Evolutionary conservation across 2,329 filamentous ascomycete genomes (phyloP), one percentile per base, ranked within the genome.

Genomic region (Rhytidhysteron rufulum): DNA sequence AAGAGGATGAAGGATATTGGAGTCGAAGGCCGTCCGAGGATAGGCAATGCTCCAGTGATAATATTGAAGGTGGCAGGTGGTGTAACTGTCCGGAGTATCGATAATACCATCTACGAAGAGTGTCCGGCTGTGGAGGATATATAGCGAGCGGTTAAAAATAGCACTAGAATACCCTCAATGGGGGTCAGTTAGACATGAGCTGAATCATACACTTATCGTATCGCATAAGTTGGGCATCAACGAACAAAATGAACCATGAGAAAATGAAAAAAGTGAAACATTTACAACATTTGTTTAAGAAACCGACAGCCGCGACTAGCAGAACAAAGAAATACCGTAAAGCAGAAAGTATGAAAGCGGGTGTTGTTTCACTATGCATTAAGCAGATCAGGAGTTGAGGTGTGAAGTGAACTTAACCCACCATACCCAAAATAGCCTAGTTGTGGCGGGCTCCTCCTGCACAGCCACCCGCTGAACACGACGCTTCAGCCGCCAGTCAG

Each of bases 401-500:
- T n/a, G n/a, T n/a, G n/a, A n/a, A n/a, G n/a, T n/a, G n/a, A n/a
- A n/a, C n/a, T n/a, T n/a, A n/a, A n/a, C n/a, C n/a, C n/a, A n/a
- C n/a, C n/a, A n/a, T n/a, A n/a, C n/a, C n/a, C n/a, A n/a, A n/a
- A n/a, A n/a, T n/a, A n/a, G n/a, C n/a, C n/a, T n/a, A n/a, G n/a
- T n/a, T n/a, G n/a, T n/a, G n/a, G n/a, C n/a, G n/a, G n/a, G n/a
- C n/a, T n/a, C n/a, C n/a, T n/a, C n/a, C n/a, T n/a, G n/a, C 34
- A 24, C 34, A 27, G 24, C 24, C 24, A 27, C 24, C 24, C 8
- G 7, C 24, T 27, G 24, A 20, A 5, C 19, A 36, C 34, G 34
- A 36, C 34, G 34, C 20, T 25, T 15, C 31, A 15, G 21, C 10
- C 21, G 10, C 15, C 34, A 36, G 34, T 22, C 34, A 36, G 21